These are phyloP conservation scores for Bruguiera hainesii DNA, from an alignment of 441 rosid species.

Conservation along the genomic window DNA sequence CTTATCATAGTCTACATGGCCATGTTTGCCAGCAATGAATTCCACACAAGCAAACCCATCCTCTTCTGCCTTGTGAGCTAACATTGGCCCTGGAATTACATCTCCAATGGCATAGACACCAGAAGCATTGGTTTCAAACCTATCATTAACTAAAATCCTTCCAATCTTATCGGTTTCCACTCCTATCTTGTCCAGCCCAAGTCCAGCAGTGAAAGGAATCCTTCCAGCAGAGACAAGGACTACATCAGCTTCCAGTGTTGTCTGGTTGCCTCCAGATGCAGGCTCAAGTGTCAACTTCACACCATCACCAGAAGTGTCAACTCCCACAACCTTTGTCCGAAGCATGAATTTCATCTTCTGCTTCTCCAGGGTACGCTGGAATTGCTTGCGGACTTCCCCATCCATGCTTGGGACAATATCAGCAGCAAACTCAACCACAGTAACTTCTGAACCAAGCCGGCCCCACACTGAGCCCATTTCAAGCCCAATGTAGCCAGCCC, in stretches of 20 bases:
- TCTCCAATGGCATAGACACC: constrained; percentile 93
- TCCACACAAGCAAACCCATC: constrained; percentile 97
- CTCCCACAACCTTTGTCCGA: constrained; percentile 91
- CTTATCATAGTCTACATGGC: constrained; percentile 93
- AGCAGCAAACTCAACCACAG: constrained; percentile 96
- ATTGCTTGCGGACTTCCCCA: constrained; percentile 92
- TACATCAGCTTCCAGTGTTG: constrained; percentile 85
- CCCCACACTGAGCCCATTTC: constrained; percentile 99
- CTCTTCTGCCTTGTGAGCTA: constrained; percentile 99
- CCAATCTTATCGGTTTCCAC: constrained; percentile 91
- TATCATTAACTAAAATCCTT: constrained; percentile 72
- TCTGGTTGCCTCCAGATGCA: constrained; percentile 83
- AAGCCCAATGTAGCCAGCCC: constrained; percentile 98
- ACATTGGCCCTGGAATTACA: constrained; percentile 98
- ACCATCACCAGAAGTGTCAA: constrained; percentile 67
- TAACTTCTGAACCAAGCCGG: constrained; percentile 89
- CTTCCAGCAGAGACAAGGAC: constrained; percentile 97
- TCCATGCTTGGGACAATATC: constrained; percentile 97
- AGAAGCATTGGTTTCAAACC: constrained; percentile 72
- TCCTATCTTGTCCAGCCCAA: constrained; percentile 85
- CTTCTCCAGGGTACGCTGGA: constrained; percentile 88
- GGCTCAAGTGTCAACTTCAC: constrained; percentile 87
- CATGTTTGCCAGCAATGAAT: constrained; percentile 94
- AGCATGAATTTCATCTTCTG: constrained; percentile 98
- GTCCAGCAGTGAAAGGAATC: constrained; percentile 82